Base-by-base conservation (phyloP, 495 filamentous ascomycete species). In the Podospora sp. region DNA sequence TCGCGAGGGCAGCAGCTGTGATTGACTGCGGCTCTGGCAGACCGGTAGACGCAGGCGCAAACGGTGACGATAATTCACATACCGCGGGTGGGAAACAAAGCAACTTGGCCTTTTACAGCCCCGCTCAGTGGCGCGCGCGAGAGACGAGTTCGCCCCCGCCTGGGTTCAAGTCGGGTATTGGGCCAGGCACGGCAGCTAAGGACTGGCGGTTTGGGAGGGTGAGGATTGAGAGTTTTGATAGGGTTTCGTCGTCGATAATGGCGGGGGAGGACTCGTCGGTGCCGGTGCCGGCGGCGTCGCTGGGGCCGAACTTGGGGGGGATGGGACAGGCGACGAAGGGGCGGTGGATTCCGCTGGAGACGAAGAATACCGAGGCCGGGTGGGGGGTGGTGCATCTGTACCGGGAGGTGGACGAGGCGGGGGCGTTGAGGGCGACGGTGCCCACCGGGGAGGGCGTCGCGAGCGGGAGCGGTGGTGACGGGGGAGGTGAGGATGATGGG, bases 311-410 rank as follows among this genome's bases (percentile, higher is more conserved):
- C 69, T 78, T 78, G 69, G 82, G 76, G 25, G 80, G 76, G 22
- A 71, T 76, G 53, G 77, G 80, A 56, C 76, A 76, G 65, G 73
- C 72, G 53, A 84, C 92, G 0, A 96, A 92, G 78, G 95, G 91
- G 49, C 85, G 85, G 68, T 97, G 90, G 2, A 80, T 93, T 24
- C 90, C 91, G 3, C 80, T 93, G 0, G 89, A 91, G 68, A 83
- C 87, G 26, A 89, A 91, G 76, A 87, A 90, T 67, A 90, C 91
- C 20, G 91, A 97, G 66, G 84, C 94, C 29, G 91, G 94, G 12
- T 97, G 91, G 89, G 95, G 95, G 0, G 88, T 98, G 25, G 93
- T 99, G 18, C 95, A 97, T 78, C 81, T 99, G 6, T 99, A 97
- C 70, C 86, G 94, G 1, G 95, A 99, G 78, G 85, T 84, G 6